Conservation (phyloP, 2,329 filamentous ascomycete species). For the Exophiala xenobiotica region DNA sequence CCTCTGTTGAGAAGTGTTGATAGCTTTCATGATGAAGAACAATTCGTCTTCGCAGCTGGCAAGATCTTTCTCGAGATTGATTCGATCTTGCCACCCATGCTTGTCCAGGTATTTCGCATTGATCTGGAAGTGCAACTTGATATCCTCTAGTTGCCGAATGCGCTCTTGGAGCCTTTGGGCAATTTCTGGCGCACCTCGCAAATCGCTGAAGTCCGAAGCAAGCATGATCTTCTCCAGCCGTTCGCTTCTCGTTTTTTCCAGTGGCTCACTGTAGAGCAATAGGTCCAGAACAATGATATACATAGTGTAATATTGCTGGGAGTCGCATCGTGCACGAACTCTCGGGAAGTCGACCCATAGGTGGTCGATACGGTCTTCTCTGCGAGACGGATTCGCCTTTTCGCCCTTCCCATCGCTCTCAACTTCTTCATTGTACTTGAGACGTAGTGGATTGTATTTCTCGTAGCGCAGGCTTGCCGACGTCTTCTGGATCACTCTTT, state of each 20-base stretch:
- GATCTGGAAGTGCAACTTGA: conserved; percentile 94
- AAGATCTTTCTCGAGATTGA: conserved; percentile 85
- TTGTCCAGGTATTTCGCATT: conserved; percentile 84
- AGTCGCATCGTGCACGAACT: conserved; percentile 92
- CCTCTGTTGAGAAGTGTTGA: conserved; percentile 91
- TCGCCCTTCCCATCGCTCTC: conserved; percentile 47
- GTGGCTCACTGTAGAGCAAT: conserved; percentile 89
- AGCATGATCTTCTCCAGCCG: conserved; percentile 98
- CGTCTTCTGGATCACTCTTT: conserved; percentile 92
- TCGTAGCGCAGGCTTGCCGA: conserved; percentile 93
- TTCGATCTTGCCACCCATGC: conserved; percentile 85
- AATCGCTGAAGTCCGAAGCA: conserved; percentile 95
- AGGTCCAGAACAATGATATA: conserved; percentile 98
- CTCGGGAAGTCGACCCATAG: conserved; percentile 96
- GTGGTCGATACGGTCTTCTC: conserved; percentile 85
- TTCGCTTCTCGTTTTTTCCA: conserved; percentile 96
- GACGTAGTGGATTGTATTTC: conserved; percentile 93
- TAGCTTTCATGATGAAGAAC: conserved; percentile 99
- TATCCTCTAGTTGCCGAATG: conserved; percentile 90
- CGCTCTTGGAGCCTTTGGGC: conserved; percentile 87
- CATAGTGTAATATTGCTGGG: conserved; percentile 93
- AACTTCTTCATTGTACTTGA: conserved; percentile 96
- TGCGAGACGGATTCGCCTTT: conserved; percentile 48
- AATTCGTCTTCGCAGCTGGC: conserved; percentile 90
- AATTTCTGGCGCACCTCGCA: conserved; percentile 90